These are phyloP conservation scores for Mycena rebaudengoi DNA, from an alignment of 768 basidiomycete genomes.

Conservation along the genomic window DNA sequence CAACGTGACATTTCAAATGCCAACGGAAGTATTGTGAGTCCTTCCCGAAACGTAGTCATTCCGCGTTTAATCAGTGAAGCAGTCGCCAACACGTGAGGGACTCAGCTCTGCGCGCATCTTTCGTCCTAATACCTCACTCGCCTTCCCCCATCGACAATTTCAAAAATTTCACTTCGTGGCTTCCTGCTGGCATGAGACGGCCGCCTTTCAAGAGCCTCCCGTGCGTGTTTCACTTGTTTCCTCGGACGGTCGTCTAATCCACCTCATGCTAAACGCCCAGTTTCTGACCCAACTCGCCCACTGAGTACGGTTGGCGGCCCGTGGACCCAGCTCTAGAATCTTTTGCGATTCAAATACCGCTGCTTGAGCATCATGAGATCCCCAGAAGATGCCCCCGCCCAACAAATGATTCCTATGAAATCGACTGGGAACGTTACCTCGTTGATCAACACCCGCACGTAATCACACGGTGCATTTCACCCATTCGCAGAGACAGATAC, in stretches of 20 bases:
- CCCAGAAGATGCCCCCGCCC: not conserved
- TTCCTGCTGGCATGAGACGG: not conserved
- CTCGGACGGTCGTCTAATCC: not conserved
- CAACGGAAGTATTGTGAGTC: slow-evolving; percentile 40
- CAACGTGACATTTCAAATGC: slow-evolving; percentile 37
- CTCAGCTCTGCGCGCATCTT: slow-evolving; percentile 1
- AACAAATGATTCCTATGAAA: not conserved
- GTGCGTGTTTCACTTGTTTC: not conserved
- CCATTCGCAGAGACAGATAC: not conserved
- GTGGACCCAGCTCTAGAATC: not conserved
- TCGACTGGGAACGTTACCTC: not conserved
- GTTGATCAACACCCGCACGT: not conserved
- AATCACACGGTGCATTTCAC: not conserved
- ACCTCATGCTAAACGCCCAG: not conserved
- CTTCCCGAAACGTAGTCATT: not conserved
- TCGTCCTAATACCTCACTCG: not conserved
- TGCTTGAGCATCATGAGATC: slow-evolving; percentile 4
- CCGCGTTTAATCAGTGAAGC: no score
- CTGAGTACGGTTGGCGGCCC: not conserved
- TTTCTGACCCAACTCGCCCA: not conserved
- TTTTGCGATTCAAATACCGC: not conserved
- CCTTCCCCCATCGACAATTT: not conserved
- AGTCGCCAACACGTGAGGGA: not conserved
- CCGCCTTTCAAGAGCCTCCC: slow-evolving; percentile 2
- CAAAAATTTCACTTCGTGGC: not conserved